phyloP scores from a whole-genome alignment of 2,329 filamentous ascomycete species.

The Hypomyces rosellus region DNA sequence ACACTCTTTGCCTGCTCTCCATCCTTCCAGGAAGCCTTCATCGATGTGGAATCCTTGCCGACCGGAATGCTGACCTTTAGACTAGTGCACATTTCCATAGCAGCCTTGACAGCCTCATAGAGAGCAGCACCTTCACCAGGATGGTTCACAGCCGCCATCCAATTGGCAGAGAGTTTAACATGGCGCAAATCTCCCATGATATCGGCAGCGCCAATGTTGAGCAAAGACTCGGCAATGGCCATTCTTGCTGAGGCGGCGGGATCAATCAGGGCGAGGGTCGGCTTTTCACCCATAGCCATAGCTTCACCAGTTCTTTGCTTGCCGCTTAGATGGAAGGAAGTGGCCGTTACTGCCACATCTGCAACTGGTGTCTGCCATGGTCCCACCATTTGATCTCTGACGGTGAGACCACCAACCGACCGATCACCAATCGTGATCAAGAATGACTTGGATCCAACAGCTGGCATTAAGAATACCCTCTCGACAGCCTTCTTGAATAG shows the following conservation, averaged over 20 bases:
- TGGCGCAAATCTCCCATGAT: constrained; percentile 66
- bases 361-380: constrained; percentile 93
- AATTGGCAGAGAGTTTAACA: constrained; percentile 90
- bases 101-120: constrained; percentile 89
- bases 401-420: constrained; percentile 81
- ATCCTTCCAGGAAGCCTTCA: constrained; percentile 96
- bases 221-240: constrained; percentile 88
- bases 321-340: constrained; percentile 60
- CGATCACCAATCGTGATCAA: constrained; percentile 94
- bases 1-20: constrained; percentile 69
- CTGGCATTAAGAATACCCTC: constrained; percentile 74
- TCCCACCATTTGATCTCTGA: constrained; percentile 91
- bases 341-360: constrained; percentile 88
- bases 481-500: constrained; percentile 62
- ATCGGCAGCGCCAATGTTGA: constrained; percentile 81
- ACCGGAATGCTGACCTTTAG: constrained; percentile 93
- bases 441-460: constrained; percentile 95
- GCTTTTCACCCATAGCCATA: constrained; percentile 97
- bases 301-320: constrained; percentile 79
- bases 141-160: constrained; percentile 97
- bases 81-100: constrained; percentile 83
- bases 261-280: constrained; percentile 81
- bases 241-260: constrained; percentile 87
- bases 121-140: constrained; percentile 86
- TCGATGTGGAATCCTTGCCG: constrained; percentile 96